Base-by-base conservation (phyloP, 108 stramenopile species). In the Discostella pseudostelligera region DNA sequence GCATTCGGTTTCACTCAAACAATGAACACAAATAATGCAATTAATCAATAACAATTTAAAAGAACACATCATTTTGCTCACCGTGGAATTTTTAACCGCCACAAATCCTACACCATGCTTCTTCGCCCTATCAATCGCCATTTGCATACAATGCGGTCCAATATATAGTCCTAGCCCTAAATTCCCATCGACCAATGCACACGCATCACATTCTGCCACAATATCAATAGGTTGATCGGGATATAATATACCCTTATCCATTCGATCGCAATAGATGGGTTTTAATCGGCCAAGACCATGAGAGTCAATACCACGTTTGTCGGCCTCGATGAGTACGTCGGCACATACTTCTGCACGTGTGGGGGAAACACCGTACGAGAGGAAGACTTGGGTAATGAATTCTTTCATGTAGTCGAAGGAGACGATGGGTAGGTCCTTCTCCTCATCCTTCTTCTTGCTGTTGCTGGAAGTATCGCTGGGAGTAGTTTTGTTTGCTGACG, bases 51-150 rank as follows among this genome's bases (percentile, higher is more conserved):
- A 39, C 4, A 26, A 20, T 39, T 36, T 37, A 0, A 13, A 35
- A 9, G 17, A 19, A 14, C 66, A 17, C 26, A 8, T 14, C 19
- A n/a, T 32, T 2, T 2, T 17, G 60, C 69, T 54, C 54, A 70
- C 69, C 48, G 83, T 87, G 17, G 82, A 81, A 55, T 84, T 87
- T 62, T 74, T 51, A 35, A 65, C 80, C 0, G 81, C 80, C 1
- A 87, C 83, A 62, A 81, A 83, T 2, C 84, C 86, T 7, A 84
- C 82, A 12, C 86, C 86, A 35, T 74, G 57, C 24, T 81, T 76
- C 69, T 87, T 84, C 0, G 83, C 86, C 67, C 83, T 84, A 20
- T 84, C 73, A 57, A 87, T 87, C 39, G 86, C 86, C 62, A 87
- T 67, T 48, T 84, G 65, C 82, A 84, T 87, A 46, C 83, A 84